Evolutionary conservation across 75 land plant genomes (phyloP).

Genomic region (Sequoia sempervirens): DNA sequence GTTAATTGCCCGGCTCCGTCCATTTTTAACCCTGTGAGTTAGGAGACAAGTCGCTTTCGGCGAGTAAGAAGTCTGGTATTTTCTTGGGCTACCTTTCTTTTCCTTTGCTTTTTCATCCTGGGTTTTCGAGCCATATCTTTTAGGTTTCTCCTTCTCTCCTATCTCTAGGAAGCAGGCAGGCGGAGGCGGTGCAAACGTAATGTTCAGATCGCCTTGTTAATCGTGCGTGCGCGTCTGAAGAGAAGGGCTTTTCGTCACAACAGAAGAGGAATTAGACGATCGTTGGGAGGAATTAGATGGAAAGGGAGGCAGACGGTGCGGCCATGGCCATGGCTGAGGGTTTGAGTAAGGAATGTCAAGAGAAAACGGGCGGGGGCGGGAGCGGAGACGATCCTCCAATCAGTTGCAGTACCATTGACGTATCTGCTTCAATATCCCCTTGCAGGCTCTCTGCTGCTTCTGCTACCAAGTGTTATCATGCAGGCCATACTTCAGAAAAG

Average conservation of each 20-base stretch:
- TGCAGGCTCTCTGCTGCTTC: background rate
- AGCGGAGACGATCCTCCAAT: background rate
- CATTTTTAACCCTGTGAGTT: background rate
- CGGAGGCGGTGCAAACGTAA: background rate
- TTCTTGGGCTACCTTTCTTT: background rate
- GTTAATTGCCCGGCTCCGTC: background rate
- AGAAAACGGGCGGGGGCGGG: background rate
- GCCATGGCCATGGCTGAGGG: background rate
- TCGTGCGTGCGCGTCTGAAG: background rate
- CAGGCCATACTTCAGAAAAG: background rate
- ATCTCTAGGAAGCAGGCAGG: background rate
- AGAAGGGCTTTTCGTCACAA: background rate
- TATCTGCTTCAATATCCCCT: background rate
- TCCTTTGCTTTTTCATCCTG: background rate
- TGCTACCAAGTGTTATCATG: background rate
- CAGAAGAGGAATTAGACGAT: background rate
- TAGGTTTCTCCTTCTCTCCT: background rate
- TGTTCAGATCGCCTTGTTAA: background rate
- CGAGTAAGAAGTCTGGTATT: background rate
- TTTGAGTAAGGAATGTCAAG: background rate
- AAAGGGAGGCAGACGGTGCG: too few relatives aligned
- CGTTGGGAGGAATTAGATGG: background rate
- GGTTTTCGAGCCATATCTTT: slow-evolving; percentile 7
- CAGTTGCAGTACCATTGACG: too few relatives aligned
- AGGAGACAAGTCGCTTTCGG: slow-evolving; percentile 11